phyloP scores from a whole-genome alignment of 306 rosid genomes.

The Malus asiatica region DNA sequence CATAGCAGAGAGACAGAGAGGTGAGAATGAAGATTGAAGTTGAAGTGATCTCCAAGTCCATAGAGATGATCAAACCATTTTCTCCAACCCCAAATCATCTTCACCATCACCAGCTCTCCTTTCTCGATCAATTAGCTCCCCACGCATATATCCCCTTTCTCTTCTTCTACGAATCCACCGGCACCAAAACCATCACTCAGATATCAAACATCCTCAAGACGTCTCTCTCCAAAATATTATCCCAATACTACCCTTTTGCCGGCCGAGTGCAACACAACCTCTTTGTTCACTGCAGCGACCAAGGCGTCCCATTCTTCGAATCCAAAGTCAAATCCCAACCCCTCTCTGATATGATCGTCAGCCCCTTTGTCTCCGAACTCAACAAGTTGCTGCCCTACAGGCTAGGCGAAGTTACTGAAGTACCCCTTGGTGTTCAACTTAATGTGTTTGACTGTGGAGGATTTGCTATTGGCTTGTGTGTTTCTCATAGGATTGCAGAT shows the following conservation, averaged over 20 bases:
- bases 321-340: constrained; percentile 24
- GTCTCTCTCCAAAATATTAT: constrained; percentile 36
- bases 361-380: constrained; percentile 32
- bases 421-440: constrained; percentile 40
- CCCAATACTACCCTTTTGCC: constrained; percentile 35
- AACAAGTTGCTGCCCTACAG: constrained; percentile 37
- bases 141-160: constrained; percentile 10
- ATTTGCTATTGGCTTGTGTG: constrained; percentile 36
- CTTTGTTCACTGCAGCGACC: constrained; percentile 38
- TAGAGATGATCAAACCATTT: constrained; percentile 14
- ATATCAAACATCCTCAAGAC: constrained; percentile 28
- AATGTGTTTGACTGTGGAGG: constrained; percentile 46
- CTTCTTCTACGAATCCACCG: constrained; percentile 19
- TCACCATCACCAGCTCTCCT: constrained; percentile 11
- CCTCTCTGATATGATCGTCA: constrained; percentile 20
- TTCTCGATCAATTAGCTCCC: constrained; percentile 26
- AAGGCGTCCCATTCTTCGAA: constrained; percentile 38
- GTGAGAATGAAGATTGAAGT: constrained; percentile 8
- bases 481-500: constrained; percentile 50
- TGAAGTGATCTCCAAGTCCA: constrained; percentile 1
- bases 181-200: constrained; percentile 29
- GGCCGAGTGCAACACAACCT: constrained; percentile 23
- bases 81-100: constrained; percentile 21
- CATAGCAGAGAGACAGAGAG: too few species aligned
- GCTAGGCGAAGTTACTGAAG: constrained; percentile 21